Base-by-base conservation (phyloP, 805 yeast genomes). In the Zygosaccharomyces lentus region DNA sequence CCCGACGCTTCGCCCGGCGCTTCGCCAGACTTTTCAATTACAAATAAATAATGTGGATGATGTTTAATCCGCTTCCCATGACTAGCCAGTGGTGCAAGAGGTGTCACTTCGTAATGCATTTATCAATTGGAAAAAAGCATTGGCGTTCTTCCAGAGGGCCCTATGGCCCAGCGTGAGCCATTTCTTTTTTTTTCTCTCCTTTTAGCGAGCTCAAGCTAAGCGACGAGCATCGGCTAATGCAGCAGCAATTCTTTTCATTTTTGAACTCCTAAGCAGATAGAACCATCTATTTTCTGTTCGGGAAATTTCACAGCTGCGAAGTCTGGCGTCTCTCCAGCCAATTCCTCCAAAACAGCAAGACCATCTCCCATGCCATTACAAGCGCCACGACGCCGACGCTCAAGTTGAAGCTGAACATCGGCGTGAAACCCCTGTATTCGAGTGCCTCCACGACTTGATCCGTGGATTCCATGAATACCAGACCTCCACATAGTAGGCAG, bases 331-430 rank as follows among this genome's bases (percentile, higher is more conserved):
- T 37, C 15, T 51, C 48, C 32, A 78, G 52, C 72, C 76, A 72
- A 52, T 78, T 80, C 58, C 76, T 82, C 66, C 82, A 70, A 41
- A 81, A 72, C 60, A 88, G 76, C 12, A 89, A 69, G 6, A 71
- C 41, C 85, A 87, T 86, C 49, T 81, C 80, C 95, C 96, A 89
- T 1, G 86, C 84, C 96, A 93, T 89, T 9, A 89, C 49, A 35
- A 91, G 70, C 1, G 91, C 78, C 29, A 84, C 75, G 37, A 80
- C 48, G 9, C 98, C 98, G 48, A 93, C 84, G 48, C 85, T 78
- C 30, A 91, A 78, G 63, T 91, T 93, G 60, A 91, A 77, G 1
- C 93, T 86, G 67, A 93, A 91, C 97, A 93, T 90, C 42, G 82
- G 73, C 24, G 93, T 87, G 49, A 82, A 72, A 3, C 96, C 96